These are phyloP conservation scores for Rhexocercosporidium sp. DNA, from an alignment of 2,329 filamentous ascomycete genomes.

Conservation along the genomic window DNA sequence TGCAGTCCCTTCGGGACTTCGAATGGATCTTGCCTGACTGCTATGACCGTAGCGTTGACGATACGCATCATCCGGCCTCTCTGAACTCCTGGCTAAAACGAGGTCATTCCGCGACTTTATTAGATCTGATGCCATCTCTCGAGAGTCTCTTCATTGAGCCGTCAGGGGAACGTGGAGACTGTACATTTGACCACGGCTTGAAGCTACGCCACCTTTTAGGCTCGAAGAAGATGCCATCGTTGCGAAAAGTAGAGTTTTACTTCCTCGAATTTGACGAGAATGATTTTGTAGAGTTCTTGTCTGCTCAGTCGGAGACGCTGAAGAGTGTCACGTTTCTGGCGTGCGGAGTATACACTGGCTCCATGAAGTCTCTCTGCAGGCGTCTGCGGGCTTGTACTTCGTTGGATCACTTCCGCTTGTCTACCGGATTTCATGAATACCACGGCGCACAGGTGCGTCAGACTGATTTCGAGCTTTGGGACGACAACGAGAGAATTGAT, in stretches of 20 bases:
- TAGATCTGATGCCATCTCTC: constrained; percentile 4
- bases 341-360: background rate
- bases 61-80: background rate
- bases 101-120: background rate
- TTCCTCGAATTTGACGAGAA: constrained; percentile 4
- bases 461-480: constrained; percentile 2
- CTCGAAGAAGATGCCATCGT: background rate
- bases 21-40: constrained; percentile 3
- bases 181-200: constrained; percentile 1
- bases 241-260: background rate
- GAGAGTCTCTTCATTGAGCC: background rate
- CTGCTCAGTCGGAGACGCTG: background rate
- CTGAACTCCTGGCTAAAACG: background rate
- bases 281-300: background rate
- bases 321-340: background rate
- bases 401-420: background rate
- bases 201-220: background rate
- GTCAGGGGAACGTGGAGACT: background rate
- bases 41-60: background rate
- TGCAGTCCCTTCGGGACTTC: background rate
- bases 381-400: background rate
- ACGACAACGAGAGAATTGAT: background rate
- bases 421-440: constrained; percentile 5
- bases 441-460: background rate
- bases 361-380: constrained; percentile 7